Conservation (phyloP, 2,329 filamentous ascomycete species). For the Fusarium algeriense region DNA sequence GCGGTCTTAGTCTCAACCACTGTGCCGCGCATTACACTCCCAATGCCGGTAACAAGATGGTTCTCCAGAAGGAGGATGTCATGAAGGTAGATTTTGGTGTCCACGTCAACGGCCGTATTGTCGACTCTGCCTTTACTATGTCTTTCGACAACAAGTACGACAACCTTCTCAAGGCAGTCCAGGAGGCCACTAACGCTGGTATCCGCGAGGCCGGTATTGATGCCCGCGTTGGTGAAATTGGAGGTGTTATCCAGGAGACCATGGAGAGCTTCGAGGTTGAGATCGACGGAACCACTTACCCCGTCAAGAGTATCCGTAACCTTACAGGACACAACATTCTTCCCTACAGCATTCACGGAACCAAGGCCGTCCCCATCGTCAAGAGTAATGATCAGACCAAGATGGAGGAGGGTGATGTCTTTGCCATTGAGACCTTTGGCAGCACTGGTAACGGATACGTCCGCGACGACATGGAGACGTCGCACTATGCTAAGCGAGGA, state of each 20-base stretch:
- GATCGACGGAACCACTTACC: conserved; percentile 81
- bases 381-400: conserved; percentile 89
- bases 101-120: conserved; percentile 83
- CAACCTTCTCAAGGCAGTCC: conserved; percentile 78
- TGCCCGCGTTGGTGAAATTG: conserved; percentile 87
- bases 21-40: conserved; percentile 89
- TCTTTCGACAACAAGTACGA: conserved; percentile 81
- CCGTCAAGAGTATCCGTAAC: conserved; percentile 87
- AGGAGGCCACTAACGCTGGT: conserved; percentile 85
- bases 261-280: conserved; percentile 96
- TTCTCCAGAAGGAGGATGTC: conserved; percentile 79
- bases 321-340: conserved; percentile 91
- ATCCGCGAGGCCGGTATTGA: conserved; percentile 89
- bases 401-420: conserved; percentile 98
- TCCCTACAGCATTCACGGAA: conserved; percentile 90
- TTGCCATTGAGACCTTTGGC: conserved; percentile 96
- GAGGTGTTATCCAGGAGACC: conserved; percentile 85
- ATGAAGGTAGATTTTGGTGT: conserved; percentile 88
- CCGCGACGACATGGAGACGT: conserved; percentile 87
- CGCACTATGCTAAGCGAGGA: conserved; percentile 83
- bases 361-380: conserved; percentile 93
- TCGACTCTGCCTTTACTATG: conserved; percentile 85
- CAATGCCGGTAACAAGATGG: conserved; percentile 85
- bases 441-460: conserved; percentile 92
- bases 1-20: conserved; percentile 85